Evolutionary conservation across 2,329 filamentous ascomycete genomes (phyloP).

Genomic region (Ophiostoma sp.): DNA sequence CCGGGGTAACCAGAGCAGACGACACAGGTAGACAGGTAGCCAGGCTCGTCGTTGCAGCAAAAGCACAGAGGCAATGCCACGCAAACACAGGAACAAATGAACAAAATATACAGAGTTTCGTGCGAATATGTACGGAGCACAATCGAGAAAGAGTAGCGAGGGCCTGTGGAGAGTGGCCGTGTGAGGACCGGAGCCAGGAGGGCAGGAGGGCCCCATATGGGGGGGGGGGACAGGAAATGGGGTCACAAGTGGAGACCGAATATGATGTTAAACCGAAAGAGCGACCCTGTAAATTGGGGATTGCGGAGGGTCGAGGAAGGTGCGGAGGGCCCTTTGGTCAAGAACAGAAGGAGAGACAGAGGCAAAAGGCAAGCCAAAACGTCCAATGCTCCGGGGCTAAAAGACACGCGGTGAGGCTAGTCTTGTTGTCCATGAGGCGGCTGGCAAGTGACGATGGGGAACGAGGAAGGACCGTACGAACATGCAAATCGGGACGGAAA

Average conservation of each 20-base stretch:
- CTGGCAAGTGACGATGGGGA: not conserved
- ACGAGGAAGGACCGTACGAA: not conserved
- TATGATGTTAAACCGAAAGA: constrained; percentile 22
- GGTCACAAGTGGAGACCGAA: constrained; percentile 19
- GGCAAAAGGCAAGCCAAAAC: constrained; percentile 9
- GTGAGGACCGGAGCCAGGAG: not conserved
- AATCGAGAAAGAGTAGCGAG: not conserved
- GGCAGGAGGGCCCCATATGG: constrained; percentile 8
- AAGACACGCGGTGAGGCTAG: not conserved
- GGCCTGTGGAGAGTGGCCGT: not conserved
- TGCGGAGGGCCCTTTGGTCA: not conserved
- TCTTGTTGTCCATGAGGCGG: not conserved
- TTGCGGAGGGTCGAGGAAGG: constrained; percentile 20
- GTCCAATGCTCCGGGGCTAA: constrained; percentile 4
- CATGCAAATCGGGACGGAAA: not conserved
- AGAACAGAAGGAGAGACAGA: not conserved
- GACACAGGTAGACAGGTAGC: not conserved
- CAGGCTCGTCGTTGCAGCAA: not conserved
- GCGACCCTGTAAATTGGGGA: constrained; percentile 20
- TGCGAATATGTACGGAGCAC: not conserved
- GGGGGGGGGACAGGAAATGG: constrained; percentile 15
- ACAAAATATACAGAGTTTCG: not conserved
- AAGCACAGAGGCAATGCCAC: not conserved
- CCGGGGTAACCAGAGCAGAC: not conserved
- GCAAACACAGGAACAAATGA: not conserved